Evolutionary conservation across 306 rosid genomes (phyloP).

Genomic region (Rosa chinensis): DNA sequence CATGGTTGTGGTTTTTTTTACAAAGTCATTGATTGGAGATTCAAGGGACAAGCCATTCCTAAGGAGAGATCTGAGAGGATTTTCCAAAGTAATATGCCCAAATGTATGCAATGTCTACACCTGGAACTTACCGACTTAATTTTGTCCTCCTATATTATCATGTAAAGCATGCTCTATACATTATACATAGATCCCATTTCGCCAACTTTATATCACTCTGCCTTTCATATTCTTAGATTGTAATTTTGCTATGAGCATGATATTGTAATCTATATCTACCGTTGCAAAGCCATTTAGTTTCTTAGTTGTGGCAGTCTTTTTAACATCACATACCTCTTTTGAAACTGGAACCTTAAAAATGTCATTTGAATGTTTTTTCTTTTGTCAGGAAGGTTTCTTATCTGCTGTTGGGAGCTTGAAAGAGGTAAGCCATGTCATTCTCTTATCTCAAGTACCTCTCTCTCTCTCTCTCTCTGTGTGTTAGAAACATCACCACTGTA

Average conservation of each 20-base stretch:
- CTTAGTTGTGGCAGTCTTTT: not conserved
- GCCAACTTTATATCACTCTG: too few species aligned
- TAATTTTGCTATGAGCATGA: too few species aligned
- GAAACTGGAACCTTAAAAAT: not conserved
- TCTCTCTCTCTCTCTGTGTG: not conserved
- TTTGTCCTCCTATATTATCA: not conserved
- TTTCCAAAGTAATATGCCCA: conserved; percentile 80
- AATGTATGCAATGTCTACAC: conserved; percentile 49
- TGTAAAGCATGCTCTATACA: too few species aligned
- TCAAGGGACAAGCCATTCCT: conserved; percentile 56
- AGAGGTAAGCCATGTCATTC: conserved; percentile 73
- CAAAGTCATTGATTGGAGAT: conserved; percentile 75
- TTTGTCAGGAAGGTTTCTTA: conserved; percentile 79
- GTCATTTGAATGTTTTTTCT: conserved; percentile 2
- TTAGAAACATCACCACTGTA: not conserved
- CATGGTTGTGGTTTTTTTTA: conserved; percentile 20
- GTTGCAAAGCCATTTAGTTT: not conserved
- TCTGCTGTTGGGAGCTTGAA: conserved; percentile 57
- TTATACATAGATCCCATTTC: too few species aligned
- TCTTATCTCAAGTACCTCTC: conserved; percentile 14
- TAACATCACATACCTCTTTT: not conserved
- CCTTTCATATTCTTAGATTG: too few species aligned
- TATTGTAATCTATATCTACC: too few species aligned
- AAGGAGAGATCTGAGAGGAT: conserved; percentile 74
- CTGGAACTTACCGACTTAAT: not conserved